Conservation (phyloP, 2,329 filamentous ascomycete genomes). For the Cladosporium sp. region DNA sequence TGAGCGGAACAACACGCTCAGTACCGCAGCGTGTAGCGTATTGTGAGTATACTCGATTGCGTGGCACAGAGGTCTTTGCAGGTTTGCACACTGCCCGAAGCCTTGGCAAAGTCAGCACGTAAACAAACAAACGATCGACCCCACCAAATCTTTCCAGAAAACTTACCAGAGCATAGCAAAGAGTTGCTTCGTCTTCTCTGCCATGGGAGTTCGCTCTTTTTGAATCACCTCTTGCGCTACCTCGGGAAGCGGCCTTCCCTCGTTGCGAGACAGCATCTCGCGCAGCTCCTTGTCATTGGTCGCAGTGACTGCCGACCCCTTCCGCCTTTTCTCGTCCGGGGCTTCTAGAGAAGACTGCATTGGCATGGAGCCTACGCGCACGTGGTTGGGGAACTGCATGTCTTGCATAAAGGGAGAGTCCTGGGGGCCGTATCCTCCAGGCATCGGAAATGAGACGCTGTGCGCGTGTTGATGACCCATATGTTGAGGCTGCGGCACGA, state of each 20-base stretch:
- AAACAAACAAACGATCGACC: neutral
- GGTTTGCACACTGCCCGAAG: conserved; percentile 66
- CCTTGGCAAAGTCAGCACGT: conserved; percentile 43
- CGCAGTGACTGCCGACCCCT: conserved; percentile 60
- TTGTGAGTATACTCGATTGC: conserved; percentile 89
- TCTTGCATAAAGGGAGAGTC: conserved; percentile 24
- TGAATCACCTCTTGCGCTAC: conserved; percentile 70
- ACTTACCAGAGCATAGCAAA: conserved; percentile 84
- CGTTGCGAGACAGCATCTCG: conserved; percentile 65
- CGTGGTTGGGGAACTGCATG: conserved; percentile 21
- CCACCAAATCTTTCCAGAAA: neutral
- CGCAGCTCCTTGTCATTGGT: conserved; percentile 78
- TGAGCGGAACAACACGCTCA: conserved; percentile 88
- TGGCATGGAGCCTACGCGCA: conserved; percentile 24
- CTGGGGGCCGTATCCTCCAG: conserved; percentile 19
- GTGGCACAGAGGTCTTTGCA: conserved; percentile 78
- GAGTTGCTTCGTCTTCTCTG: conserved; percentile 75
- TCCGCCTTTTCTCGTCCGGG: conserved; percentile 43
- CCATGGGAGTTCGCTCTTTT: conserved; percentile 73
- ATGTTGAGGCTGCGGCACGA: conserved; percentile 12
- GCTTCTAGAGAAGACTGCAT: conserved; percentile 23
- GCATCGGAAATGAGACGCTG: conserved; percentile 17
- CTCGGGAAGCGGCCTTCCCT: conserved; percentile 60
- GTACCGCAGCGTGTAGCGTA: conserved; percentile 91
- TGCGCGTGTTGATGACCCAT: conserved; percentile 20